Base-by-base conservation (phyloP, 208 protist genomes). In the Crithidia thermophila region DNA sequence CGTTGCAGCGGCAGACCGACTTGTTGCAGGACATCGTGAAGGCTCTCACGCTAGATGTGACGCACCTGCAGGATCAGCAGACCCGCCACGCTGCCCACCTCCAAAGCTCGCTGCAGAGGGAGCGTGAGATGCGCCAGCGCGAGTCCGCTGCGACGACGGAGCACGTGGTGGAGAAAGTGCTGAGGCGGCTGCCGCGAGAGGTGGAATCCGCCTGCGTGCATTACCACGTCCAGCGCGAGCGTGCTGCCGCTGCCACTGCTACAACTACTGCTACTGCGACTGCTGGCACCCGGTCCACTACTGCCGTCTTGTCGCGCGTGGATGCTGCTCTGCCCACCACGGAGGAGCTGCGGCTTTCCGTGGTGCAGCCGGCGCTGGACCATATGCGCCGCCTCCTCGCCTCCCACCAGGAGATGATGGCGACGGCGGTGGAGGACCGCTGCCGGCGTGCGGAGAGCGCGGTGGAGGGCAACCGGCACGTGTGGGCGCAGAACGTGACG, bases 331-430 rank as follows among this genome's bases (percentile, higher is more conserved):
- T 18, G 56, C 20, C 46, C 62, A 40, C 31, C 1, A 39, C 46
- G 34, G 76, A 80, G 43, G 64, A 67, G 43, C 46, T 85, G 21
- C 77, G 69, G 20, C 43, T 64, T 27, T 78, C 90, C 23, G 60
- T 90, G 23, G 69, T 88, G 68, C 71, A 86, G 57, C 82, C 86
- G 18, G 69, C 84, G 18, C 50, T 87, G 42, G 85, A 87, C 46
- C 87, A 95, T 58, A 75, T 95, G 55, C 82, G 77, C 5, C 86
- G 87, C 6, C 67, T 95, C 27, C 78, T 95, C 36, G 78, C 66
- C 13, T 66, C 84, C 8, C 87, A 95, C 51, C 85, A 95, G 53
- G 76, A 83, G 30, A 77, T 95, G 77, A 55, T 95, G 50, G 63
- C 85, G 33, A 74, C 82, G 11, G 37, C 78, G 2, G 85, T 93